Conservation (phyloP, 2,329 filamentous ascomycete species). For the Trichoderma sp. region DNA sequence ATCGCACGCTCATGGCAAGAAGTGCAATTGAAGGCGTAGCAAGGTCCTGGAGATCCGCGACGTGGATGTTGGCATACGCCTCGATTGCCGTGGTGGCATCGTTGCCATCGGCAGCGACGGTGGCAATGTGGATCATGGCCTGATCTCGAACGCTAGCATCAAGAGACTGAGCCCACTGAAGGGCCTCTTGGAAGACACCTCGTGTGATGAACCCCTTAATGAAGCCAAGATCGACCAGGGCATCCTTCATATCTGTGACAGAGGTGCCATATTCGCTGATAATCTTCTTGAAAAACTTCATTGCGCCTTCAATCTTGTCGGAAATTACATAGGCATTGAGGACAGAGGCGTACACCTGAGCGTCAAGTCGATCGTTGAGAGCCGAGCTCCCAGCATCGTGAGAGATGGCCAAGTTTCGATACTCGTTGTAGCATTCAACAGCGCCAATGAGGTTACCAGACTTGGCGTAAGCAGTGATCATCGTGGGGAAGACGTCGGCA, state of each 20-base stretch:
- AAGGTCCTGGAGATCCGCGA: slow-evolving; percentile 51
- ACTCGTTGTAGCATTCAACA: slow-evolving; percentile 94
- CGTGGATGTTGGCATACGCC: slow-evolving; percentile 64
- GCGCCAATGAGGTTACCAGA: slow-evolving; percentile 82
- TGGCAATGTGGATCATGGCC: slow-evolving; percentile 74
- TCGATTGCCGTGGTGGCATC: slow-evolving; percentile 69
- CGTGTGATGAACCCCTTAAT: slow-evolving; percentile 75
- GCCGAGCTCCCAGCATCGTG: slow-evolving; percentile 74
- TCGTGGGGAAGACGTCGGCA: slow-evolving; percentile 82
- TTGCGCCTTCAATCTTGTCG: slow-evolving; percentile 77
- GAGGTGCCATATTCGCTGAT: slow-evolving; percentile 63
- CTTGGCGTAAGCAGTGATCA: slow-evolving; percentile 92
- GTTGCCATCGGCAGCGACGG: slow-evolving; percentile 78
- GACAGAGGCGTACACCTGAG: slow-evolving; percentile 86
- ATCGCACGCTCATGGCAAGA: slow-evolving; percentile 82
- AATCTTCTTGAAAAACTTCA: slow-evolving; percentile 84
- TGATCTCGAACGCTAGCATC: slow-evolving; percentile 60
- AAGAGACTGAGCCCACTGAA: slow-evolving; percentile 71
- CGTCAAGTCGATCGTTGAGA: slow-evolving; percentile 74
- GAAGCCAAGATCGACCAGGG: slow-evolving; percentile 73
- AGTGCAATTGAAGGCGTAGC: slow-evolving; percentile 74
- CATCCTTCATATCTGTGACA: slow-evolving; percentile 67
- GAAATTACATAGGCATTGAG: slow-evolving; percentile 86
- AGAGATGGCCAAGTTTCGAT: slow-evolving; percentile 83
- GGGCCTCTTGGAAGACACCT: slow-evolving; percentile 72